These are phyloP conservation scores for Sugiyamaella sp. DNA, from an alignment of 1,139 yeast genomes.

Conservation along the genomic window DNA sequence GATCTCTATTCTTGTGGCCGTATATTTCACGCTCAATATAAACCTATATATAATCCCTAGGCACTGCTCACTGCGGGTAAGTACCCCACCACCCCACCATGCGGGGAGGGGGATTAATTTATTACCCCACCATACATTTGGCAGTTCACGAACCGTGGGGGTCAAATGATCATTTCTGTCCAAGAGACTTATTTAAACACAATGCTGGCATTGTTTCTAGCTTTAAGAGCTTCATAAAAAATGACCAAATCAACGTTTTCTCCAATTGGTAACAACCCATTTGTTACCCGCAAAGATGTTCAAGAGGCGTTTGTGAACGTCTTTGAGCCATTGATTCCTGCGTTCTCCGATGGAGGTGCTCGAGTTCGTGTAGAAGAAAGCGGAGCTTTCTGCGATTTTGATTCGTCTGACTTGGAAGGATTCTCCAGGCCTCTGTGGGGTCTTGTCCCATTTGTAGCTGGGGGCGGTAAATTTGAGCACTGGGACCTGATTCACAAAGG, in stretches of 20 bases:
- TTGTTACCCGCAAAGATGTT: constrained; percentile 29
- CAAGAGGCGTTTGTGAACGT: constrained; percentile 27
- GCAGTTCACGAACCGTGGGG: too few relatives aligned
- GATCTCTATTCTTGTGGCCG: too few relatives aligned
- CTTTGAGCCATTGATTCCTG: constrained; percentile 29
- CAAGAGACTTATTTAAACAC: background rate
- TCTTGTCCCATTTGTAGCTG: constrained; percentile 37
- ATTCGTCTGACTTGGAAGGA: constrained; percentile 39
- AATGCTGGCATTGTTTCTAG: background rate
- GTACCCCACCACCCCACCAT: too few relatives aligned
- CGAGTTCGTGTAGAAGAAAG: constrained; percentile 29
- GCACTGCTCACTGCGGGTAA: too few relatives aligned
- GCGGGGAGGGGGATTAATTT: too few relatives aligned
- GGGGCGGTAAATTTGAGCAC: constrained; percentile 39
- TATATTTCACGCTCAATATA: too few relatives aligned
- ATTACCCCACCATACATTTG: background rate
- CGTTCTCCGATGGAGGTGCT: constrained; percentile 29
- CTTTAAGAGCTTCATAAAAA: background rate
- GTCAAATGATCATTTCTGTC: background rate
- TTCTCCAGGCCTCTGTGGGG: constrained; percentile 42
- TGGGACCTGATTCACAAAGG: constrained; percentile 35
- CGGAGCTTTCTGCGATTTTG: constrained; percentile 34
- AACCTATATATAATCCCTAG: too few relatives aligned
- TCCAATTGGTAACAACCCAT: constrained; percentile 25
- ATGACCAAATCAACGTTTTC: constrained; percentile 22